These are phyloP conservation scores for Lactifluus rugatus DNA, from an alignment of 768 basidiomycete species.

Conservation along the genomic window DNA sequence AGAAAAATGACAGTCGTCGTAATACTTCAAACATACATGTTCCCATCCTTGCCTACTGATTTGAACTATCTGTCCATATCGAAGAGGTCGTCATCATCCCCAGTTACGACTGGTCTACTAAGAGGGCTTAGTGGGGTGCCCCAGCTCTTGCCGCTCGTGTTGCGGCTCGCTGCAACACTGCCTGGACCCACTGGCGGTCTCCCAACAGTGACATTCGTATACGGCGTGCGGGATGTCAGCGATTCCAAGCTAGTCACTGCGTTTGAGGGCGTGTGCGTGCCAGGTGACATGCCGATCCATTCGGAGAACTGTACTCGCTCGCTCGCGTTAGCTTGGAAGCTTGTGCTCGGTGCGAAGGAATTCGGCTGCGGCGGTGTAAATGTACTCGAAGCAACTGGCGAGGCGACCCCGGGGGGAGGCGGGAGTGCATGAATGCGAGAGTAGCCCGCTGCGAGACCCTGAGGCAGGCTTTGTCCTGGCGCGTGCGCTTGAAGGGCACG, in stretches of 20 bases:
- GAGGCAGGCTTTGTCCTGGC: constrained; percentile 84
- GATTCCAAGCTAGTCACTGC: constrained; percentile 32
- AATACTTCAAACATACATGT: constrained; percentile 13
- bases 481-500: constrained; percentile 81
- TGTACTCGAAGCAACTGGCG: constrained; percentile 28
- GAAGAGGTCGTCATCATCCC: constrained; percentile 62
- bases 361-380: constrained; percentile 24
- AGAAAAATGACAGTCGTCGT: background rate
- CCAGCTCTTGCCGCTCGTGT: constrained; percentile 30
- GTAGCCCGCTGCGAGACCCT: constrained; percentile 85
- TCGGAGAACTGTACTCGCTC: constrained; percentile 22
- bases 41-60: background rate
- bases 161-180: constrained; percentile 21
- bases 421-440: constrained; percentile 77
- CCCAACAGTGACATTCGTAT: constrained; percentile 36
- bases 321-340: constrained; percentile 21
- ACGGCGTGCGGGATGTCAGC: constrained; percentile 48
- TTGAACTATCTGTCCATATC: constrained; percentile 45
- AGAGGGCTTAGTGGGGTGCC: constrained; percentile 46
- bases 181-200: constrained; percentile 18
- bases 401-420: constrained; percentile 28
- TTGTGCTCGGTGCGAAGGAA: constrained; percentile 23
- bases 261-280: constrained; percentile 22
- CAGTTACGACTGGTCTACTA: constrained; percentile 48
- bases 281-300: constrained; percentile 27